Conservation (phyloP, 2,329 filamentous ascomycete species). For the Botrytis medusae region DNA sequence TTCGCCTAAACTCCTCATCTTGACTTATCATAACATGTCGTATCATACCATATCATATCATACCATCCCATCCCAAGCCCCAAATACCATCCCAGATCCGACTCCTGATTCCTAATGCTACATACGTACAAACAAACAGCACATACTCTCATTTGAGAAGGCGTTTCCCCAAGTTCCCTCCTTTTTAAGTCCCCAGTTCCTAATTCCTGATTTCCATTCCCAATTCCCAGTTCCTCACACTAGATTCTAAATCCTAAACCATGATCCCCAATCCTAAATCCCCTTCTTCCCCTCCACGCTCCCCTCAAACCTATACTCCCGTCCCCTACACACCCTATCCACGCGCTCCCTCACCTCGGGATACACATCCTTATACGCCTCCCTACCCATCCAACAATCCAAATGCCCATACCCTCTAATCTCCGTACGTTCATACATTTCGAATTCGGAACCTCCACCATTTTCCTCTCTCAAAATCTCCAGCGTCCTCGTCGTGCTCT, state of each 20-base stretch:
- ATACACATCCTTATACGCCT: conserved; percentile 59
- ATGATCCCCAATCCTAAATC: not conserved
- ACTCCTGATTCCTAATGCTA: not conserved
- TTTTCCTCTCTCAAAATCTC: conserved; percentile 52
- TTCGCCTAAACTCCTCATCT: not conserved
- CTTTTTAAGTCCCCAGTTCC: too few relatives aligned
- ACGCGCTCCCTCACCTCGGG: conserved; percentile 56
- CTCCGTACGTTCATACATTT: conserved; percentile 52
- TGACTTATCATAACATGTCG: not conserved
- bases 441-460: conserved; percentile 46
- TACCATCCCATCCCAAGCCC: not conserved
- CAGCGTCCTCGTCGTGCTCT: conserved; percentile 54
- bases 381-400: conserved; percentile 62
- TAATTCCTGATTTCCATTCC: too few relatives aligned
- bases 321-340: conserved; percentile 47
- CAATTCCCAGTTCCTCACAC: not conserved
- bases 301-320: conserved; percentile 33
- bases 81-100: not conserved
- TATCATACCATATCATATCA: too few relatives aligned
- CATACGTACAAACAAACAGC: not conserved
- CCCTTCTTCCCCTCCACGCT: conserved; percentile 21
- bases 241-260: not conserved
- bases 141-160: not conserved
- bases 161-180: not conserved
- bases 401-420: conserved; percentile 60